Evolutionary conservation across 495 filamentous ascomycete genomes (phyloP), one percentile per base, ranked within the genome.

Genomic region (Tuber calosporum): DNA sequence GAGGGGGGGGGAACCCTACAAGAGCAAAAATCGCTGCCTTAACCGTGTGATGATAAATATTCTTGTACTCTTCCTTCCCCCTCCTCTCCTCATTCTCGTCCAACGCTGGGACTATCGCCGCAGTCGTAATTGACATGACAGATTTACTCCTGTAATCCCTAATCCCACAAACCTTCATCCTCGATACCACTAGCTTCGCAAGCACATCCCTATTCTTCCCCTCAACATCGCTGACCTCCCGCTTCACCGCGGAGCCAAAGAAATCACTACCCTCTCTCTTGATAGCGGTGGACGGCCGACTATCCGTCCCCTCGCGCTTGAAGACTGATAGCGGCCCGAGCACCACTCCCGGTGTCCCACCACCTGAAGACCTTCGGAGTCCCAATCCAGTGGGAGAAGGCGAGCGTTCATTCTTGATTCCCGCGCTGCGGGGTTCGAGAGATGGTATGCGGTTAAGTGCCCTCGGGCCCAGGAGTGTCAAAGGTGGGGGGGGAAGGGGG

Each of bases 21-120:
- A 80, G 42, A 22, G 79, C 73, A 75, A 81, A 81, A 69, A 72
- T 68, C 38, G 75, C 79, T 1, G 79, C 75, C 30, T 78, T 81
- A 38, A 74, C 71, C 17, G 79, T 78, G 38, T 81, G 79, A 48
- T 81, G 62, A 62, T 78, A 81, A 11, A 81, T 72, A 45, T 77
- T 69, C 43, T 81, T 81, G 66, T 80, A 81, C 69, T 81, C 79
- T 45, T 80, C 79, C 68, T 79, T 80, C 67, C 80, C 79, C n/a
- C 48, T 79, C 69, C 74, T 77, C 36, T 58, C 72, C 69, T 77
- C 72, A 15, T 67, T 62, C 41, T 76, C 78, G 66, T 77, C 75
- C 22, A 68, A 68, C 34, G 68, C 75, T 11, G 76, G 70, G 37
- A 67, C 53, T 38, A 58, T 66, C 4, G 48, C 70, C 15, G 40